These are phyloP conservation scores for Avena sativa DNA, from an alignment of 176 grass and related monocot genomes.

Conservation along the genomic window DNA sequence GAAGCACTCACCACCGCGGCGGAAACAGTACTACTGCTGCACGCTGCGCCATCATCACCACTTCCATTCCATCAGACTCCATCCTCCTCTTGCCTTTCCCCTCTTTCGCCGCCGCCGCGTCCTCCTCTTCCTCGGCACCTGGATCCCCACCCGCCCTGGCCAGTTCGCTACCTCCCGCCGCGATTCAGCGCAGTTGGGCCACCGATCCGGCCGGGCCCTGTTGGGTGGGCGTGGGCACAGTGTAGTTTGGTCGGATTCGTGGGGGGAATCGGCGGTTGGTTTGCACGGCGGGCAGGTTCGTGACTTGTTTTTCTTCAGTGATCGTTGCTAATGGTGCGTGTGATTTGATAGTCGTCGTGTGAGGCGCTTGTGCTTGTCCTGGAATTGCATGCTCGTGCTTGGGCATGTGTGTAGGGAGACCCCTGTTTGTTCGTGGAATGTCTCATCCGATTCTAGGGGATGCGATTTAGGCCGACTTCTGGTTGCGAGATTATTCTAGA, in stretches of 20 bases:
- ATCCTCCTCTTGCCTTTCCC: constrained; percentile 37
- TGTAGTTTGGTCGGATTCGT: not conserved
- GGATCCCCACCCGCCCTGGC: constrained; percentile 16
- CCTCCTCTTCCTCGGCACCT: not conserved
- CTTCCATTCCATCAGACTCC: not conserved
- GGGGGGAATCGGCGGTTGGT: not conserved
- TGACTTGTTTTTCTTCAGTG: not conserved
- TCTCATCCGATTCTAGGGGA: not conserved
- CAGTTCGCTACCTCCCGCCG: not conserved
- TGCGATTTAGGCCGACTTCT: not conserved
- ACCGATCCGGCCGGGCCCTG: constrained; percentile 20
- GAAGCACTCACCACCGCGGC: constrained; percentile 28
- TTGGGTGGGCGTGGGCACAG: not conserved
- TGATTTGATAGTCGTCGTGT: not conserved
- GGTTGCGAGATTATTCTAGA: not conserved
- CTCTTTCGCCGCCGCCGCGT: constrained; percentile 32
- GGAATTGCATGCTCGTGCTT: not conserved
- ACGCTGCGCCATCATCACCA: not conserved
- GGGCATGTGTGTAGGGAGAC: not conserved
- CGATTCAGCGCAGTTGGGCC: not conserved
- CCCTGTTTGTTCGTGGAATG: not conserved
- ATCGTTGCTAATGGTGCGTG: not conserved
- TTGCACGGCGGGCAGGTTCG: not conserved
- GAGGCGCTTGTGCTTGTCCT: not conserved
- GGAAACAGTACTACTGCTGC: constrained; percentile 39